Base-by-base conservation (phyloP, 2,329 filamentous ascomycete species). In the Coniochaeta prunicola region DNA sequence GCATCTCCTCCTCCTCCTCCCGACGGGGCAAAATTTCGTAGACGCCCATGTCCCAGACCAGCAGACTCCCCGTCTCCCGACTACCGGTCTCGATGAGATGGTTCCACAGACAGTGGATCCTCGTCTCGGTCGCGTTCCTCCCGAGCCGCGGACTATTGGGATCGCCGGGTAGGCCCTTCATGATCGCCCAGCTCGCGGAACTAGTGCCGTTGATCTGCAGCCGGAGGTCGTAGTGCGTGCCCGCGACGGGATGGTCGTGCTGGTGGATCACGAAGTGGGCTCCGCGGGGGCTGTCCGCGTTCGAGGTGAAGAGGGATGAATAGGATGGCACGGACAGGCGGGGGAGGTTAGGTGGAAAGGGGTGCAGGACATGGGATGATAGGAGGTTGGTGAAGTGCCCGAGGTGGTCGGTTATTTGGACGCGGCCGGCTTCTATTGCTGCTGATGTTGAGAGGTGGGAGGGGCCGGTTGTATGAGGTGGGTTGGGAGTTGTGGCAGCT, bases 241-340 rank as follows among this genome's bases (percentile, higher is more conserved):
- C 86, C 10, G 87, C 85, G 48, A 88, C 69, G 1, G 87, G 88
- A 67, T 90, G 87, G 66, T 89, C 86, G 67, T 91, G 87, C 67
- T 91, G 87, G 68, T 90, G 86, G 38, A 90, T 79, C 57, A 90
- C 82, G 66, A 90, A 90, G 68, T 87, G 84, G 9, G 76, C 73
- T 19, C 77, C 77, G 17, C 58, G 48, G 3, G 60, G 42, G 50
- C 59, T 71, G 19, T 68, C 70, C 1, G 64, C 65, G 53, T 71
- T 71, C n/a, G 58, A 56, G 4, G 64, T 61, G 58, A 78, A 80
- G 8, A 80, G 70, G 9, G 65, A 60, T 3, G 65, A 61, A 63
- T 76, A 79, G 3, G 57, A 59, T 1, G 64, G 26, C 21, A 78
- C 64, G 17, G 74, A 59, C 4, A 79, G 67, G 53, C 62, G 70